Base-by-base conservation (phyloP, 2,329 filamentous ascomycete genomes). In the Verticillium albo-atrum region DNA sequence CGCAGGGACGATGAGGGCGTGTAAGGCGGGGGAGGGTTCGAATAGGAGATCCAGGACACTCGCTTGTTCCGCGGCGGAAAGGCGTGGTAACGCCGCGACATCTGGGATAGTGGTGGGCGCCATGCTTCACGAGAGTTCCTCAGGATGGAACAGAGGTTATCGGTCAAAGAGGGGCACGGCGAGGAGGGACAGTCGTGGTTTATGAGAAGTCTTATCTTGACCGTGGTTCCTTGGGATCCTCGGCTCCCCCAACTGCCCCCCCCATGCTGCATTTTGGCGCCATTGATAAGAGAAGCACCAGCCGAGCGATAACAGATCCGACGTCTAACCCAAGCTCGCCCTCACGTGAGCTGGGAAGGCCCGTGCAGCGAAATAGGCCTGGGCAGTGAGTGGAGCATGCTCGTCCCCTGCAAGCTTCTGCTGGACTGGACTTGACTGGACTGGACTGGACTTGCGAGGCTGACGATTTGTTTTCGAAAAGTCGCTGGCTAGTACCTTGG, bases 21-120 rank as follows among this genome's bases (percentile, higher is more conserved):
- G 91, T 1, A 97, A 85, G 56, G 88, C 84, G 0, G 83, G 78
- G 58, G 89, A 92, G 17, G 91, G 90, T 72, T 97, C 93, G 74
- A 97, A 97, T 61, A 97, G 87, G 3, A 87, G 81, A 74, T 96
- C 90, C 55, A 97, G 83, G 55, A 87, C 77, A 4, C 74, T 69
- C 37, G 79, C 80, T 59, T 89, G 82, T 23, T 82, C 76, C 28
- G 78, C 68, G 30, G 84, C 79, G 20, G 86, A 70, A 55, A 88
- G 81, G 54, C 76, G 74, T 27, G 81, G 76, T 42, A 96, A 77
- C 15, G 76, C 74, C 53, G 77, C 70, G 67, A 88, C 78, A 28
- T 80, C 71, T 14, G 90, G 90, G 6, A 95, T 80, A 54, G 64
- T 30, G 27, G 15, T 28, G 61, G 14, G 66, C 60, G 28, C 67